Evolutionary conservation across 2,329 filamentous ascomycete genomes (phyloP), one percentile per base, ranked within the genome.

Genomic region (Fusarium sp.): DNA sequence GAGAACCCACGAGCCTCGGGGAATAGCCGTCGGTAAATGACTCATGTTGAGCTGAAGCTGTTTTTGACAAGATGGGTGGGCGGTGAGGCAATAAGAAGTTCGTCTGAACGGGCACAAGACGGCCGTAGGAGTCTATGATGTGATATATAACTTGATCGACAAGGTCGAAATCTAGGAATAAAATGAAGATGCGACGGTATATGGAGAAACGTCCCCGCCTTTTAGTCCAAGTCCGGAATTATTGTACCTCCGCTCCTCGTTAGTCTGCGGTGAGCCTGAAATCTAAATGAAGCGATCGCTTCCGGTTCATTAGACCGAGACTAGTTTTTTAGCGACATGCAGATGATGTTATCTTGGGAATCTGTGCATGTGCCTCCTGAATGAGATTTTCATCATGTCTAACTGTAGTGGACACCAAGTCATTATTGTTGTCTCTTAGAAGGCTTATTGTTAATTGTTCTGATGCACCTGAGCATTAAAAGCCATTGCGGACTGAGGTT

Each of bases 1-100:
- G 11, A 73, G 66, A 15, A 73, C 55, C 68, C 68, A 70, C 10
- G 71, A 73, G 3, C 66, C 68, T 18, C 50, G n/a, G 4, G 70
- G 63, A 11, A 73, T 73, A 8, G 60, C 60, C 11, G 68, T 71
- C 1, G 60, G 60, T 48, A 65, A 49, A 38, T 59, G 15, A 26
- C 28, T 43, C 62, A 65, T 65, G 1, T 4, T 42, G 33, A 6
- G 1, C 6, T 8, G 0, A 1, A 3, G 7, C 16, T 8, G 1
- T 6, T n/a, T 0, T 6, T 0, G 2, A n/a, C 3, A 2, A 16
- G 2, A 1, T 21, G 3, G 4, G 3, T n/a, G 10, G 12, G 23
- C 5, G 6, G 10, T 9, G 10, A 21, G 13, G 8, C 16, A 6
- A n/a, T 16, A 13, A 24, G 11, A 16, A 5, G 2, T 7, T 16